A percentile compares a stretch with the other conserved stretches of the same genome.
These are phyloP conservation scores for Pseudomicrostroma phylloplanum DNA, from an alignment of 1,284 basidiomycete genomes.

Conservation along the genomic window DNA sequence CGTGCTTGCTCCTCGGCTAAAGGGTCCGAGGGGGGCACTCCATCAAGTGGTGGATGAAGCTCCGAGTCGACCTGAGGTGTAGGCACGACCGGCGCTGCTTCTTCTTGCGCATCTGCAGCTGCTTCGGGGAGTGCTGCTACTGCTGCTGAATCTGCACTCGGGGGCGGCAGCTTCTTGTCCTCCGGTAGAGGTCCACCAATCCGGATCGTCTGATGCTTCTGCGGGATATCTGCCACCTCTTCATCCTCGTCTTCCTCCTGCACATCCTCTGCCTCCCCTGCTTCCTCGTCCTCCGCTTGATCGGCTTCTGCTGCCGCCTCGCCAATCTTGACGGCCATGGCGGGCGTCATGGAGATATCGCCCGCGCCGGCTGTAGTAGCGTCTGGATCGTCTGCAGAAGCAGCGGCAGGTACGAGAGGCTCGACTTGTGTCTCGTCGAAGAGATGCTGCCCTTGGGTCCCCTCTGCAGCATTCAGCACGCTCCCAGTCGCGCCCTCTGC, in stretches of 20 bases:
- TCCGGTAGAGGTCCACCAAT: slow-evolving; percentile 5
- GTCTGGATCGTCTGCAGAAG: neutral
- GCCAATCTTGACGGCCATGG: neutral
- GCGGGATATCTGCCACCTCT: neutral
- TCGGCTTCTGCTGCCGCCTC: neutral
- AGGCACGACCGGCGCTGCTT: neutral
- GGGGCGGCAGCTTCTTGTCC: neutral
- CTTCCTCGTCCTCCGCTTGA: slow-evolving; percentile 2
- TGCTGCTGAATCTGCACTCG: no score
- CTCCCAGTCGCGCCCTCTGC: neutral
- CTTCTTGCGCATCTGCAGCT: neutral
- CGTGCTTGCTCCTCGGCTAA: neutral
- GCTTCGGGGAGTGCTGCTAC: neutral
- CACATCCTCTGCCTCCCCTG: neutral
- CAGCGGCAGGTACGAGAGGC: neutral
- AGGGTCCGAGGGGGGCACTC: neutral
- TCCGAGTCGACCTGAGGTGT: slow-evolving; percentile 5
- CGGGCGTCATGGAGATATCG: neutral
- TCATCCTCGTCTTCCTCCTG: neutral
- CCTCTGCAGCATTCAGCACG: slow-evolving; percentile 4
- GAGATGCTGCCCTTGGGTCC: slow-evolving; percentile 4
- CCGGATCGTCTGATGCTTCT: neutral
- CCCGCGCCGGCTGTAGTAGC: neutral
- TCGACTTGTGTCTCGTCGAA: slow-evolving; percentile 7
- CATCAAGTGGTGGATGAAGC: neutral